Percentiles rank a stretch among this genome's conserved stretches.
Conservation (phyloP, 805 yeast species). For the Wickerhamomyces canadensis region DNA sequence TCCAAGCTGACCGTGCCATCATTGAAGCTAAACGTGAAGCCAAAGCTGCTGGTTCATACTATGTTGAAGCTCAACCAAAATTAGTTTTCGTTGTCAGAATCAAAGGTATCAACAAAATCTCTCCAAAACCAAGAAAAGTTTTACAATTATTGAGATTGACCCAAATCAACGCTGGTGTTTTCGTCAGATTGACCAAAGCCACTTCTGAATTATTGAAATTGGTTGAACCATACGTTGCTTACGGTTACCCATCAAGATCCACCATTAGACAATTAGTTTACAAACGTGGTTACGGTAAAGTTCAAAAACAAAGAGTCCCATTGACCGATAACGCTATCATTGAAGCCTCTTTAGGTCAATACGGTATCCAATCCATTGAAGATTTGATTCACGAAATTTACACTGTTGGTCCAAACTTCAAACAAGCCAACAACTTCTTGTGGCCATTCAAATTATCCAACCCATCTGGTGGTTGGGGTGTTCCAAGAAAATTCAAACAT, state of each 20-base stretch:
- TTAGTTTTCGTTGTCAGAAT: conserved; percentile 95
- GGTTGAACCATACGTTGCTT: conserved; percentile 95
- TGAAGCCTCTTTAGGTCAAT: conserved; percentile 85
- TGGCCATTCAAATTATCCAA: conserved; percentile 97
- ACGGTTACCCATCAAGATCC: conserved; percentile 94
- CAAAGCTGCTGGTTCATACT: conserved; percentile 89
- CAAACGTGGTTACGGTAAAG: conserved; percentile 98
- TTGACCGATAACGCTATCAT: conserved; percentile 82
- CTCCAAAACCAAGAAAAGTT: conserved; percentile 99
- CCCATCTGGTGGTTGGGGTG: conserved; percentile 98
- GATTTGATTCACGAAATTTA: conserved; percentile 94
- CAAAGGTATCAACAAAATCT: conserved; percentile 98
- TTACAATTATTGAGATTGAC: conserved; percentile 88
- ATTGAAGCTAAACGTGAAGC: conserved; percentile 88
- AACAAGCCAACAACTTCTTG: conserved; percentile 96
- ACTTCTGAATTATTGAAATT: conserved; percentile 86
- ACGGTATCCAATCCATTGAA: conserved; percentile 88
- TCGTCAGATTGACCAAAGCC: conserved; percentile 94
- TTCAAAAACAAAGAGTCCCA: conserved; percentile 92
- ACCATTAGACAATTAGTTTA: conserved; percentile 88
- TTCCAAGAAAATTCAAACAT: conserved; percentile 93
- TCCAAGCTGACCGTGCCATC: conserved; percentile 84
- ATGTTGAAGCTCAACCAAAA: conserved; percentile 91
- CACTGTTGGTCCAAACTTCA: conserved; percentile 98
- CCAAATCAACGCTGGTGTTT: conserved; percentile 93